Base-by-base conservation (phyloP, 352 stramenopile genomes). In the Phytophthora foliorum region DNA sequence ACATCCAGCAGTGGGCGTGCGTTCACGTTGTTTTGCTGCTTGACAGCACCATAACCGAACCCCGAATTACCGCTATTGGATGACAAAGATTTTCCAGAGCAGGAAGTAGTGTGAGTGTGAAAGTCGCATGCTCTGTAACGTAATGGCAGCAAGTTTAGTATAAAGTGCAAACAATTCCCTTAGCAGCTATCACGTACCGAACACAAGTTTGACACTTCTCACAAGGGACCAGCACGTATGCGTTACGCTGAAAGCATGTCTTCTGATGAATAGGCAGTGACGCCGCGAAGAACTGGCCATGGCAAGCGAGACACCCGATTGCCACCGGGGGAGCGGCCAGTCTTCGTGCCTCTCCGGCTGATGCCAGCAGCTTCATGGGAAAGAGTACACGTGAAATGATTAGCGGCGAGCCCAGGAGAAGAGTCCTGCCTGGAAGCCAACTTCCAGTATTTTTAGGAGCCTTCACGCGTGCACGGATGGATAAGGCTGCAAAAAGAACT, bases 261-360 rank as follows among this genome's bases (percentile, higher is more conserved):
- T 91, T 91, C 56, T 92, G 83, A 49, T 93, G 86, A 57, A 93
- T 90, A 0, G 69, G 65, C n/a, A 93, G 57, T 32, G 86, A 92
- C 17, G 69, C 75, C 4, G 76, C 57, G 25, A 93, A 93, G 63
- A 81, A 93, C 29, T 85, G 78, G 31, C 78, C 75, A 14, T 80
- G 66, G 32, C 86, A 93, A 4, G 51, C 78, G 24, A 71, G 49
- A 42, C 86, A 93, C 11, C 74, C 49, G 22, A 77, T 66, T 10
- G 78, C 59, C 5, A 44, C 42, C 7, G 78, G 78, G 10, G 78
- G 58, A 21, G 63, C 24, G n/a, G 50, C 7, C 19, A 62, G 27
- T 24, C 39, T 66, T 16, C 54, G 44, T 17, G 19, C 57, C 19
- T 45, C 22, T 4, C 21, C 24, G 7, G 21, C 21, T 60, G 39